Evolutionary conservation across 805 yeast species (phyloP).

Genomic region (Candida multigemmis): DNA sequence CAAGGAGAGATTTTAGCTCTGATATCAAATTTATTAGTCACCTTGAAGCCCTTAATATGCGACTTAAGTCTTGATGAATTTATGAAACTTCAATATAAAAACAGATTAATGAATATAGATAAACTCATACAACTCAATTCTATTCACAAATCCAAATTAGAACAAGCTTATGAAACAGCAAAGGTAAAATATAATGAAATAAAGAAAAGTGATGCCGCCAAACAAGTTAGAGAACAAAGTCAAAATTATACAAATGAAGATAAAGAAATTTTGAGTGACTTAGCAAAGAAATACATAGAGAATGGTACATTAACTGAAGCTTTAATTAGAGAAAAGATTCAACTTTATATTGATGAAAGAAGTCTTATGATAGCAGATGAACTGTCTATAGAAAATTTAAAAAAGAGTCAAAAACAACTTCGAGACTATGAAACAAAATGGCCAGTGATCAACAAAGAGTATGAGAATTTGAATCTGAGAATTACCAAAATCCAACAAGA

Average conservation of each 20-base stretch:
- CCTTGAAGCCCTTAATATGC: too few relatives aligned
- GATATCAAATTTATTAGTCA: too few relatives aligned
- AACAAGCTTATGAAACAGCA: slow-evolving; percentile 21
- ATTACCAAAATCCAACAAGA: slow-evolving; percentile 27
- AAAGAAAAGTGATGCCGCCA: slow-evolving; percentile 31
- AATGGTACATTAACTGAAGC: slow-evolving; percentile 27
- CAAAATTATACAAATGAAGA: slow-evolving; percentile 28
- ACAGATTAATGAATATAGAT: slow-evolving; percentile 12
- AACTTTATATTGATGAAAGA: slow-evolving; percentile 38
- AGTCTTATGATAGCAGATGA: slow-evolving; percentile 27
- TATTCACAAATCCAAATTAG: slow-evolving; percentile 13
- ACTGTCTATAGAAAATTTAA: slow-evolving; percentile 31
- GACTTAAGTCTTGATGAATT: slow-evolving; percentile 7
- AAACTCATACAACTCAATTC: slow-evolving; percentile 18
- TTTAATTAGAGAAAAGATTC: slow-evolving; percentile 29
- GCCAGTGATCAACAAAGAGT: slow-evolving; percentile 23
- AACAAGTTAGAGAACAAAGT: slow-evolving; percentile 25
- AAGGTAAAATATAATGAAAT: slow-evolving; percentile 26
- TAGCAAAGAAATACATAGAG: slow-evolving; percentile 29
- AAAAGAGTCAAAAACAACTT: slow-evolving; percentile 23
- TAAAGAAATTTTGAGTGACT: slow-evolving; percentile 24
- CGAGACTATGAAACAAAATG: slow-evolving; percentile 23
- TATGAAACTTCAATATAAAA: slow-evolving; percentile 8
- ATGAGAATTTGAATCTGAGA: slow-evolving; percentile 17
- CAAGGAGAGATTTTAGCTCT: too few relatives aligned